Base-by-base conservation (phyloP, 176 grass and related monocot genomes). In the Paspalum vaginatum region DNA sequence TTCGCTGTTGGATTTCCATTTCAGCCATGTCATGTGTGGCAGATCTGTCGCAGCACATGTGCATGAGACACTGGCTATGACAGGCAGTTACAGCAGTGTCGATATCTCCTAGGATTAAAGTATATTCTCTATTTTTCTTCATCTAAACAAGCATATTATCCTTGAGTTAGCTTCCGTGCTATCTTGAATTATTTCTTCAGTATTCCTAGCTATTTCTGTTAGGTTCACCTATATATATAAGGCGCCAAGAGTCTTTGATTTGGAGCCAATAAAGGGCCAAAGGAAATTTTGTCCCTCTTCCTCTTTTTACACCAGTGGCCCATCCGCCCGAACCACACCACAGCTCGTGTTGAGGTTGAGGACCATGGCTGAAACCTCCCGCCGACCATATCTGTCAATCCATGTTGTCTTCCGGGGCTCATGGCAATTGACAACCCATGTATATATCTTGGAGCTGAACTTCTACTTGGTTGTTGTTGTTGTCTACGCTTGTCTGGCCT, bases 361-460 rank as follows among this genome's bases (percentile, higher is more conserved):
- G 24, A 49, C 25, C 46, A 51, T 71, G 8, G 68, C 45, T 38
- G 17, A 55, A 73, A 39, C 27, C 49, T 73, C 70, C 49, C 9
- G 40, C 11, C 16, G 26, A 72, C 16, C 70, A 72, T 11, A 50
- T 7, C 25, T 78, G 17, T 64, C 7, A 9, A 15, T 48, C 6
- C 32, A 51, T 21, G 61, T 52, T 51, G 24, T 78, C 60, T 78
- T 65, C 6, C 25, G 10, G 7, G 47, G 11, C 46, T 16, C 46
- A 50, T 49, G 59, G 15, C 45, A 48, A 38, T n/a, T n/a, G n/a
- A n/a, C n/a, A n/a, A n/a, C 49, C 3, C 37, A 60, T 76, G 52
- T 63, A 75, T 65, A 18, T 39, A 81, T 76, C 53, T 86, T 68
- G 43, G 53, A 68, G 3, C 61, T 32, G 32, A 59, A 15, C 40